Evolutionary conservation across 176 grass and related monocot species (phyloP), one percentile per base, ranked within the genome.

Genomic region (Avena sativa): DNA sequence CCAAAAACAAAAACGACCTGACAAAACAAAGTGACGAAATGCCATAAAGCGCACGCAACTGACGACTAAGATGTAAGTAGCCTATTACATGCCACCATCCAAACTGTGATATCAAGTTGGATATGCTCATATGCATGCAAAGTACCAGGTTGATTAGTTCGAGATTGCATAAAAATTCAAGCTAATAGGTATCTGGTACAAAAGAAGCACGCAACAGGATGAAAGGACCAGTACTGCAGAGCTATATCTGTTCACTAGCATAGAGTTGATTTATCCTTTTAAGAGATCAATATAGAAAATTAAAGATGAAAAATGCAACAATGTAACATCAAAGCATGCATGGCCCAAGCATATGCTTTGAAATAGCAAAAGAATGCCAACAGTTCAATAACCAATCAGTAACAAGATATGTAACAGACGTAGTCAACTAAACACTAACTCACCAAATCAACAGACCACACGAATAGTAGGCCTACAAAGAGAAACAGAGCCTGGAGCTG

Each of bases 381-480:
- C 43, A 64, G 9, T 44, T 60, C 56, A 38, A 69, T 21, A 55
- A 59, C 36, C 12, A 58, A 21, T 71, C 50, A 26, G 16, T 28
- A 16, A 84, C n/a, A 84, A 38, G 17, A 65, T 14, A 73, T 14
- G 66, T 52, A 88, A 49, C 9, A 44, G 9, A 49, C 50, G 7
- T 60, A 57, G 3, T 65, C 52, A 43, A 83, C 34, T 62, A 84
- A 84, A 53, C 47, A 76, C 20, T 55, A 86, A 93, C 95, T 98
- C 69, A 94, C 96, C 89, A 92, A 92, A 87, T 98, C 96, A 26
- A 95, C 78, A 64, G 93, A 91, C 93, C 96, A 93, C 26, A 94
- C 58, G 62, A 93, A 98, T 38, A 98, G 79, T 52, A 95, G 70
- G 15, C 86, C 91, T 25, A 98, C n/a, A 70, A 93, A 62, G 34